A percentile compares a stretch with the other conserved stretches of the same genome.
Conservation (phyloP, 1,139 yeast genomes). For the Candida glucosophila region DNA sequence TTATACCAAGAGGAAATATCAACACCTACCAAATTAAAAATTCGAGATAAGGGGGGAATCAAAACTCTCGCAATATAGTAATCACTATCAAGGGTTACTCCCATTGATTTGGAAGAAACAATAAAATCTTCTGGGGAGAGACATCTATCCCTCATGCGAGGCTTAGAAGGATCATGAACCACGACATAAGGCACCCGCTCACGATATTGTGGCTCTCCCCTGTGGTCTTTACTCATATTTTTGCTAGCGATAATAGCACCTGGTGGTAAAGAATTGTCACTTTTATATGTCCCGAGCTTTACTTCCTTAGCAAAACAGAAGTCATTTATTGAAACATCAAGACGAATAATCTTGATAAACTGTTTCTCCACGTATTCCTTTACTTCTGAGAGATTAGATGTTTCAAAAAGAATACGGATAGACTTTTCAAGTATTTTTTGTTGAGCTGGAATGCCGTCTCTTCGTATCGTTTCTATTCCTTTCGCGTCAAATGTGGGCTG, state of each 20-base stretch:
- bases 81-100: conserved; percentile 58
- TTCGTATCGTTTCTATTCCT: conserved; percentile 87
- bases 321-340: conserved; percentile 63
- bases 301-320: conserved; percentile 93
- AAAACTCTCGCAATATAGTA: conserved; percentile 78
- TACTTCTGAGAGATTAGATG: conserved; percentile 61
- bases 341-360: conserved; percentile 55
- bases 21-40: conserved; percentile 77
- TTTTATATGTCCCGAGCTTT: conserved; percentile 72
- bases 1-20: conserved; percentile 70
- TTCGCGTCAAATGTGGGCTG: conserved; percentile 82
- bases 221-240: conserved; percentile 52
- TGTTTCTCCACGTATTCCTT: conserved; percentile 57
- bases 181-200: conserved; percentile 89
- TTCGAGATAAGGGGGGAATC: conserved; percentile 82
- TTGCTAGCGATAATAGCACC: conserved; percentile 77
- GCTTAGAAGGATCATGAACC: conserved; percentile 54
- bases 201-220: conserved; percentile 77
- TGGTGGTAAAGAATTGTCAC: conserved; percentile 68
- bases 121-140: conserved; percentile 70
- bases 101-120: conserved; percentile 22
- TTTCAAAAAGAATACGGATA: conserved; percentile 60
- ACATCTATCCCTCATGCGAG: conserved; percentile 69
- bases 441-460: conserved; percentile 94
- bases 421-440: conserved; percentile 72